phyloP scores from a whole-genome alignment of 2,329 filamentous ascomycete genomes.

The Exserohilum rostratum region DNA sequence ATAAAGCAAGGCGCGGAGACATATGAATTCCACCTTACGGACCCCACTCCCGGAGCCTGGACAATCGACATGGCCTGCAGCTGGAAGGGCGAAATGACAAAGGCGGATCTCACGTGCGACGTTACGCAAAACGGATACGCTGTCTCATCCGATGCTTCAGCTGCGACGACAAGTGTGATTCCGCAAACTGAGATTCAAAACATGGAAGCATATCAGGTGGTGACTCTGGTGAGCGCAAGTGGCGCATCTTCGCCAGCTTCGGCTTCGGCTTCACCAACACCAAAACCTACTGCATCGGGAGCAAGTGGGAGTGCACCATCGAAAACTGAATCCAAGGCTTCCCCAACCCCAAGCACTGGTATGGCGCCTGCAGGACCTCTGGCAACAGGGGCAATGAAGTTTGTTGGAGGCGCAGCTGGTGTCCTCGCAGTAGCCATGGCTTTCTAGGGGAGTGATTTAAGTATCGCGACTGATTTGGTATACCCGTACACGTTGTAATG shows the following conservation, averaged over 20 bases:
- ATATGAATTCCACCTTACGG: constrained; percentile 27
- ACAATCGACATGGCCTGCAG: constrained; percentile 29
- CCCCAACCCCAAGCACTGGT: constrained; percentile 17
- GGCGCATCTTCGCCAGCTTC: constrained; percentile 11
- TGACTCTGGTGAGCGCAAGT: constrained; percentile 21
- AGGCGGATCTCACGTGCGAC: constrained; percentile 32
- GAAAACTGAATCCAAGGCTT: constrained; percentile 16
- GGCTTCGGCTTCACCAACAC: neutral
- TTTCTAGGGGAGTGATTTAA: constrained; percentile 16
- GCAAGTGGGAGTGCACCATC: constrained; percentile 14
- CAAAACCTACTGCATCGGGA: neutral
- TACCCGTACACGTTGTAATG: neutral
- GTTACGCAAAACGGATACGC: constrained; percentile 19
- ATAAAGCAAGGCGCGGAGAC: constrained; percentile 33
- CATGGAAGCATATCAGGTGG: constrained; percentile 10
- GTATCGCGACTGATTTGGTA: neutral
- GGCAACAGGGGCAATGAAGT: constrained; percentile 25
- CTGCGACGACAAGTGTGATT: neutral
- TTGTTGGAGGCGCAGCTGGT: constrained; percentile 32
- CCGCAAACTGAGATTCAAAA: constrained; percentile 15
- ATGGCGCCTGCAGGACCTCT: constrained; percentile 26
- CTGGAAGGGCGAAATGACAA: constrained; percentile 28
- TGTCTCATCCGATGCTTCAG: neutral
- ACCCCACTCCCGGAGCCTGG: constrained; percentile 24
- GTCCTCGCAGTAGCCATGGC: constrained; percentile 32